Evolutionary conservation across 352 stramenopile species (phyloP).

Genomic region (Phytophthora idaei): DNA sequence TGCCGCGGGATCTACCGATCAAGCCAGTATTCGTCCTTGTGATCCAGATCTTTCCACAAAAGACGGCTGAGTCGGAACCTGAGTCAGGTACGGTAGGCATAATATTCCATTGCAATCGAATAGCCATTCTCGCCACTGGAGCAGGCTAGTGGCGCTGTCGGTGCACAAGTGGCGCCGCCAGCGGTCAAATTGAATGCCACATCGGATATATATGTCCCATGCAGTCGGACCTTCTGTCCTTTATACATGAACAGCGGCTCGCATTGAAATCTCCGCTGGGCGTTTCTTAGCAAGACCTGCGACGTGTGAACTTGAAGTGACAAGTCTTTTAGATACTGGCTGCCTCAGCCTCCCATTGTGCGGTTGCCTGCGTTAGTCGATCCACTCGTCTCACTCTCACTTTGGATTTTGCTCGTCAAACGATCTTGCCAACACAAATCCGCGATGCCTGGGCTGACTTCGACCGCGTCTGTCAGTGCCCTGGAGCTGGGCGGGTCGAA

Average conservation of each 20-base stretch:
- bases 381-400: slow-evolving; percentile 11
- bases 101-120: too few relatives aligned
- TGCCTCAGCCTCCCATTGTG: slow-evolving; percentile 9
- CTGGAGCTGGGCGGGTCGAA: slow-evolving; percentile 16
- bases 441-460: slow-evolving; percentile 12
- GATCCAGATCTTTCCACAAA: not conserved
- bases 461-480: slow-evolving; percentile 9
- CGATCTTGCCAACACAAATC: not conserved
- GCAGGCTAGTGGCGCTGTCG: too few relatives aligned
- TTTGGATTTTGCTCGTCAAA: slow-evolving; percentile 14
- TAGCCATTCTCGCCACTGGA: too few relatives aligned
- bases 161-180: too few relatives aligned
- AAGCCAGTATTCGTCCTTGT: not conserved
- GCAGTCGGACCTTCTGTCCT: not conserved
- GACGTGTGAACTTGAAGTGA: slow-evolving; percentile 31
- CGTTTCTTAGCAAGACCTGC: slow-evolving; percentile 13
- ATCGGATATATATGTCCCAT: too few relatives aligned
- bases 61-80: too few relatives aligned
- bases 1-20: not conserved
- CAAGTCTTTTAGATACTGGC: slow-evolving; percentile 23
- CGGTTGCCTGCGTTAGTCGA: not conserved
- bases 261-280: slow-evolving; percentile 3
- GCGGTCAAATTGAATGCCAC: too few relatives aligned
- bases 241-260: not conserved
- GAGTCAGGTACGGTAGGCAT: too few relatives aligned